Base-by-base conservation (phyloP, 108 stramenopile genomes). In the Nitzschia sp. region DNA sequence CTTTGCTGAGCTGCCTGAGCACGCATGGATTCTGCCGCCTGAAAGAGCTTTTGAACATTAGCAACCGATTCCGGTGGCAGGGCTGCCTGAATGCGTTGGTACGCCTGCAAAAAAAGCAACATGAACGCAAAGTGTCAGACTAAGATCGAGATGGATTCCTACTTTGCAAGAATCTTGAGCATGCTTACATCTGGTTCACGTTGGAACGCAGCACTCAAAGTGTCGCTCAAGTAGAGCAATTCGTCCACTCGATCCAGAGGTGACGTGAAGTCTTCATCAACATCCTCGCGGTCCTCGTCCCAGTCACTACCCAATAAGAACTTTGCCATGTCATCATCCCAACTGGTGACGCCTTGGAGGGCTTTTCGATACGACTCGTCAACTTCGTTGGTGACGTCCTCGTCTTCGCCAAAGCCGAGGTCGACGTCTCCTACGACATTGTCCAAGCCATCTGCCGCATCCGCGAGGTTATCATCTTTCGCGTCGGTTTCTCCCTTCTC, bases 311-410 rank as follows among this genome's bases (percentile, higher is more conserved):
- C 93, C 45, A 95, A 38, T 24, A 95, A 74, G 58, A 95, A 95
- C 60, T 86, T 74, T 17, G 91, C 84, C 70, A 95, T 80, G 54
- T 92, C 95, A 21, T 89, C 90, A 18, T 85, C 84, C 78, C 83
- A 85, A 25, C 77, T 76, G 34, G 80, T 80, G 18, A 89, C 71
- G 30, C 91, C 89, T 56, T 86, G 89, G 58, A 94, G 65, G 4
- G 91, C 91, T 61, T 83, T 84, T 57, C 88, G 80, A 70, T 92
- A 94, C 2, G 88, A 86, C 65, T 92, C 94, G 54, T 95, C 94
- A 23, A 81, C 78, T 19, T 87, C 82, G 60, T 92, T 88, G 19
- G 79, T 87, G 8, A 95, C 94, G 67, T 95, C 94, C 57, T 95
- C 84, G 62, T 91, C 79, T 67, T 93, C 91, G 24, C 80, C 91